Conservation (phyloP, 306 rosid species). For the Chamaecrista fasciculata region DNA sequence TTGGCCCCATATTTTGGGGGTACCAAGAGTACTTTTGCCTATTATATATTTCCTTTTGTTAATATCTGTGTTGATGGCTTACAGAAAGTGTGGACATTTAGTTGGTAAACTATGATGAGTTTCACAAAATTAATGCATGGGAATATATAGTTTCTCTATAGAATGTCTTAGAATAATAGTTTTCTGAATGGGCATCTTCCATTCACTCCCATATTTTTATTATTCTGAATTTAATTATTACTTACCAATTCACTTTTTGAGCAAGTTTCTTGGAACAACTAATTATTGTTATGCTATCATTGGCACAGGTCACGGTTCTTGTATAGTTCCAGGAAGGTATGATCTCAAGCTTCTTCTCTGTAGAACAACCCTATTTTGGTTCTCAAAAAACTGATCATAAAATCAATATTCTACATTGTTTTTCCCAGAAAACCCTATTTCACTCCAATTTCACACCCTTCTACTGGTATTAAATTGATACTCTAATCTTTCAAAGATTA, state of each 20-base stretch:
- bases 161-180: neutral
- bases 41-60: neutral
- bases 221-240: neutral
- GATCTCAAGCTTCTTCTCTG: neutral
- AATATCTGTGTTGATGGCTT: neutral
- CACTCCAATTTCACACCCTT: too few relatives aligned
- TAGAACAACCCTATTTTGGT: too few relatives aligned
- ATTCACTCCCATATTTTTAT: too few relatives aligned
- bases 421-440: too few relatives aligned
- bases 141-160: too few relatives aligned
- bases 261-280: neutral
- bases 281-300: neutral
- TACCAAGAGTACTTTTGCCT: too few relatives aligned
- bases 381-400: too few relatives aligned
- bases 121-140: too few relatives aligned
- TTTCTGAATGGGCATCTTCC: neutral
- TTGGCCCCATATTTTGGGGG: too few relatives aligned
- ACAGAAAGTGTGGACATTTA: neutral
- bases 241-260: neutral
- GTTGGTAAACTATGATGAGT: conserved; percentile 2
- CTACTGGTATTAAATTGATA: too few relatives aligned
- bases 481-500: too few relatives aligned
- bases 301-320: conserved; percentile 74
- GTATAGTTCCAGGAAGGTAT: conserved; percentile 83
- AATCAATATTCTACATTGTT: too few relatives aligned